Conservation (phyloP, 306 rosid genomes). For the Rosa multiflora region DNA sequence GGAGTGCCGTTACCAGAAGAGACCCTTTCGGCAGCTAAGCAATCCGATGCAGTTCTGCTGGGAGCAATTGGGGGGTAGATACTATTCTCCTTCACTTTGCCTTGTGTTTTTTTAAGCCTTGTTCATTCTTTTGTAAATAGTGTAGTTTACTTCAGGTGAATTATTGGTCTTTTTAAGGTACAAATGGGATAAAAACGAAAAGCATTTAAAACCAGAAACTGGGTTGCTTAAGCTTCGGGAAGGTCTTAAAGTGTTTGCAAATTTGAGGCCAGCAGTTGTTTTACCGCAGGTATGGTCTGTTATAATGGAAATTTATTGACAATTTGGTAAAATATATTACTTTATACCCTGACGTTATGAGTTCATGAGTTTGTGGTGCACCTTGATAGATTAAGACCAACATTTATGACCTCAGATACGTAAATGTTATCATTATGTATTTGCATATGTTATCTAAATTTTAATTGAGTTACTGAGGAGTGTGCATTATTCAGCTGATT, state of each 20-base stretch:
- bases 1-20: conserved; percentile 87
- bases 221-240: conserved; percentile 68
- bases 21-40: conserved; percentile 61
- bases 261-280: conserved; percentile 80
- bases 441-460: neutral
- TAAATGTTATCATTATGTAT: neutral
- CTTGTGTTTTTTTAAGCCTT: neutral
- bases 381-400: neutral
- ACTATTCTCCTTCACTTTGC: neutral
- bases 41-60: conserved; percentile 81
- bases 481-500: neutral
- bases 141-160: neutral
- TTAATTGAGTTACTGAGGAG: neutral
- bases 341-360: neutral
- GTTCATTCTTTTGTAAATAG: neutral
- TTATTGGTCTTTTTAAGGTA: conserved; percentile 40
- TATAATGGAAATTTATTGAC: neutral
- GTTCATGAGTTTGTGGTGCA: neutral
- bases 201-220: conserved; percentile 88
- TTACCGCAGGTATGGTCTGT: conserved; percentile 57
- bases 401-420: neutral
- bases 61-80: conserved; percentile 93
- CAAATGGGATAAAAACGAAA: conserved; percentile 78
- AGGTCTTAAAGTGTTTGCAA: conserved; percentile 78
- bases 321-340: neutral